Base-by-base conservation (phyloP, 2,329 filamentous ascomycete genomes). In the Aspergillus chevalieri region DNA sequence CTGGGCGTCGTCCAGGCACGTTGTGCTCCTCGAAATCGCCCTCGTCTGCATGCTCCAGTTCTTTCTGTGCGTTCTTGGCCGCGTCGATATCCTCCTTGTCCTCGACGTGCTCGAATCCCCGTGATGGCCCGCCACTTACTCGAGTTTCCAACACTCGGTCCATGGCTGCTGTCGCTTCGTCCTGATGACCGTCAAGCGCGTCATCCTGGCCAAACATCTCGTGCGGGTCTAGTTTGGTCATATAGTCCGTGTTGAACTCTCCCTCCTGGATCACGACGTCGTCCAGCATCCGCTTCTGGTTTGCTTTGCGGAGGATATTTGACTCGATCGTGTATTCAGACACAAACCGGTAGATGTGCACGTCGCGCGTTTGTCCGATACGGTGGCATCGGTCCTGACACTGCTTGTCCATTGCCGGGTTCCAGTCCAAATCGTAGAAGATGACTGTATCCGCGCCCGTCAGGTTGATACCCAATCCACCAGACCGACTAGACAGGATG, bases 361-460 rank as follows among this genome's bases (percentile, higher is more conserved):
- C 93, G 66, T 98, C 93, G 26, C 93, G 85, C 0, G 93, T 97
- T 69, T 98, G 93, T 1, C 93, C 93, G 58, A 98, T 98, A 57
- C 93, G 89, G 72, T 98, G 93, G 62, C 89, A 94, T 61, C 93
- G 83, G 67, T 98, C 94, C 72, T 98, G 94, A 63, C 93, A 98
- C 70, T 98, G 93, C 70, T 95, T 95, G 74, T 98, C 93, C 93
- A 98, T 98, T 46, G 94, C 93, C 0, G 93, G 93, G 62, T 98
- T 98, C 94, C 94, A 98, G 67, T 98, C 93, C 52, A 97, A 84
- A 64, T 98, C 93, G 71, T 97, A 98, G 70, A 98, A 98, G 57
- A 98, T 96, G 61, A 98, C 93, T 0, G 91, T 95, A 67, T 97
- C 93, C 4, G 93, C 93, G 44, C 93, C 93, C 0, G 92, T 97